Evolutionary conservation across 176 grass and related monocot genomes (phyloP).

Genomic region (Chloris gayana): DNA sequence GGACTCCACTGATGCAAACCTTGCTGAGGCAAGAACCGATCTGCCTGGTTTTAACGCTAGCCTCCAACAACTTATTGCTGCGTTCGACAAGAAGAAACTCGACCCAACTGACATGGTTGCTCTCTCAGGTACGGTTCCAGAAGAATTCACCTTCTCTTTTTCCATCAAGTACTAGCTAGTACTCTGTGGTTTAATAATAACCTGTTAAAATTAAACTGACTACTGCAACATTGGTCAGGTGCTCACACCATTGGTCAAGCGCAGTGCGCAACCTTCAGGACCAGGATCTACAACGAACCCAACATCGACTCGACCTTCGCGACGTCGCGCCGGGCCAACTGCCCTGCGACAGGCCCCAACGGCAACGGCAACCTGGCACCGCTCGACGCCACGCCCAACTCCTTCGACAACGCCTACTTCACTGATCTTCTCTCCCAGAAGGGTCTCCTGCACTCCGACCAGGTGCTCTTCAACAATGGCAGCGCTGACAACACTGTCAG

Average conservation of each 20-base stretch:
- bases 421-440: slow-evolving; percentile 45
- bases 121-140: slow-evolving; percentile 65
- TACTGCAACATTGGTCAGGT: slow-evolving; percentile 25
- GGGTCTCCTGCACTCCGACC: slow-evolving; percentile 68
- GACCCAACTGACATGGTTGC: slow-evolving; percentile 55
- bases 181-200: too few species aligned
- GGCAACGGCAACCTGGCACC: slow-evolving; percentile 45
- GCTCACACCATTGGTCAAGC: slow-evolving; percentile 71
- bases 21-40: slow-evolving; percentile 29
- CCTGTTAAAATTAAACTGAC: too few species aligned
- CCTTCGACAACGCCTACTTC: slow-evolving; percentile 67
- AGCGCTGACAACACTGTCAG: slow-evolving; percentile 38
- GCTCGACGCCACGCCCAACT: slow-evolving; percentile 45
- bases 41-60: slow-evolving; percentile 28
- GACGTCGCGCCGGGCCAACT: slow-evolving; percentile 40
- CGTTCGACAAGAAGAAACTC: slow-evolving; percentile 52
- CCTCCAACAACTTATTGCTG: neutral
- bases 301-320: slow-evolving; percentile 56
- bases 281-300: slow-evolving; percentile 66
- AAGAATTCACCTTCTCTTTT: too few species aligned
- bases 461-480: slow-evolving; percentile 53
- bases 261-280: slow-evolving; percentile 36
- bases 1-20: slow-evolving; percentile 44
- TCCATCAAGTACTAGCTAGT: too few species aligned
- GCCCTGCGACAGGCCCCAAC: slow-evolving; percentile 14